These are phyloP conservation scores for Linderniella brevidens DNA, from an alignment of 257 asterid species.

Conservation along the genomic window DNA sequence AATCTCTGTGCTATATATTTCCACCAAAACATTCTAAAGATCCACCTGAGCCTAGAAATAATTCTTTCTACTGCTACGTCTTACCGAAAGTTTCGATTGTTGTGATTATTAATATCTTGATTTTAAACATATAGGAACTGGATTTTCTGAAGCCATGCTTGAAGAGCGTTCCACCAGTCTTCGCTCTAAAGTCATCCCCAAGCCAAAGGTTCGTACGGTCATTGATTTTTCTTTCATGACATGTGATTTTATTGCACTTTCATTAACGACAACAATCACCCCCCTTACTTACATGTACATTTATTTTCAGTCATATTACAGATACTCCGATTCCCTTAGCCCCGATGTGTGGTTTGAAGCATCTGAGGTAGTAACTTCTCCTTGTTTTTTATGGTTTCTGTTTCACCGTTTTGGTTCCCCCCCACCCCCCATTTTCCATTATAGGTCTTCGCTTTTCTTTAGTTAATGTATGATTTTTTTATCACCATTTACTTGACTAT, in stretches of 20 bases:
- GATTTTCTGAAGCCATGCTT: slow-evolving; percentile 80
- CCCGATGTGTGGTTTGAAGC: slow-evolving; percentile 99
- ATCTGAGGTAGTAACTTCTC: slow-evolving; percentile 65
- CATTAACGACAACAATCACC: not conserved
- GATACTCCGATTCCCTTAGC: slow-evolving; percentile 49
- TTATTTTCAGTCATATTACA: slow-evolving; percentile 59
- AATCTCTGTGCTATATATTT: slow-evolving; percentile 12
- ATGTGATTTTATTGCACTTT: not conserved
- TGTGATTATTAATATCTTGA: not conserved
- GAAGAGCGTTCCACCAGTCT: slow-evolving; percentile 83
- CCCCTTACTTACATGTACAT: slow-evolving; percentile 12
- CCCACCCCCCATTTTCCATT: not conserved
- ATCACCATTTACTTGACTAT: not conserved
- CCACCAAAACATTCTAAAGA: slow-evolving; percentile 9
- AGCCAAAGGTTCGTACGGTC: slow-evolving; percentile 67
- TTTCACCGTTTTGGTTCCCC: not conserved
- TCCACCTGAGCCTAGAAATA: slow-evolving; percentile 7
- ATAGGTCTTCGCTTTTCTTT: not conserved
- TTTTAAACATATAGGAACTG: slow-evolving; percentile 39
- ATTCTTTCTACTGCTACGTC: slow-evolving; percentile 4
- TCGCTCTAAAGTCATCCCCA: slow-evolving; percentile 62
- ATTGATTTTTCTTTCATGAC: slow-evolving; percentile 1
- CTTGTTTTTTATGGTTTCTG: slow-evolving; percentile 2
- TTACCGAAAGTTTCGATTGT: not conserved
- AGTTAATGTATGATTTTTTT: not conserved